Conservation (phyloP, 2,329 filamentous ascomycete genomes). For the Diaporthe vaccinii region DNA sequence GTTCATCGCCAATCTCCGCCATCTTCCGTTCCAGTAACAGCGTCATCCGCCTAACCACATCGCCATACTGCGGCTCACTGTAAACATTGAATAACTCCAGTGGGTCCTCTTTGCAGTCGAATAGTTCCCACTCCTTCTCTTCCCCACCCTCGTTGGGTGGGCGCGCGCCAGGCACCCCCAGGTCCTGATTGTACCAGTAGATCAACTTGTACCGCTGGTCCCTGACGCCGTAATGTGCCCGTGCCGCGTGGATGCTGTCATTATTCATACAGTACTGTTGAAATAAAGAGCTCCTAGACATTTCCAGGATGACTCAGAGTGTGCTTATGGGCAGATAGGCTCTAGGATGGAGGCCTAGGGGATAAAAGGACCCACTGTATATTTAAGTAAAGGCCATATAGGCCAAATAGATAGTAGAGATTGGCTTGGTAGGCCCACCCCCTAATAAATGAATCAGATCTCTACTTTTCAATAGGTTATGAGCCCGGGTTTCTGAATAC, state of each 20-base stretch:
- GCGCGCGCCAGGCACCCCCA: conserved; percentile 60
- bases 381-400: no score
- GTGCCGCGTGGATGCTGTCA: conserved; percentile 62
- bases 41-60: conserved; percentile 57
- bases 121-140: conserved; percentile 67
- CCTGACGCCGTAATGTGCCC: conserved; percentile 66
- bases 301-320: no score
- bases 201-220: conserved; percentile 68
- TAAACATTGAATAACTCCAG: conserved; percentile 65
- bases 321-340: no score
- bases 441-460: no score
- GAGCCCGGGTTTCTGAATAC: no score
- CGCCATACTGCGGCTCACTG: conserved; percentile 51
- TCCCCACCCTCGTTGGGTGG: conserved; percentile 51
- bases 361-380: no score
- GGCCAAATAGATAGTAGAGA: no score
- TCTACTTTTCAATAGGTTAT: no score
- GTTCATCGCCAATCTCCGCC: conserved; percentile 64
- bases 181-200: conserved; percentile 67
- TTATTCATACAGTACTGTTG: conserved; percentile 66
- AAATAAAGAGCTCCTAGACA: no score
- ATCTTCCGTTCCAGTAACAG: conserved; percentile 62
- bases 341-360: no score
- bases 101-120: conserved; percentile 64
- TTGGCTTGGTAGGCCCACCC: no score